Percentiles rank a stretch among this genome's conserved stretches.
Evolutionary conservation across 768 basidiomycete species (phyloP).

Genomic region (Pleurotus eryngii): DNA sequence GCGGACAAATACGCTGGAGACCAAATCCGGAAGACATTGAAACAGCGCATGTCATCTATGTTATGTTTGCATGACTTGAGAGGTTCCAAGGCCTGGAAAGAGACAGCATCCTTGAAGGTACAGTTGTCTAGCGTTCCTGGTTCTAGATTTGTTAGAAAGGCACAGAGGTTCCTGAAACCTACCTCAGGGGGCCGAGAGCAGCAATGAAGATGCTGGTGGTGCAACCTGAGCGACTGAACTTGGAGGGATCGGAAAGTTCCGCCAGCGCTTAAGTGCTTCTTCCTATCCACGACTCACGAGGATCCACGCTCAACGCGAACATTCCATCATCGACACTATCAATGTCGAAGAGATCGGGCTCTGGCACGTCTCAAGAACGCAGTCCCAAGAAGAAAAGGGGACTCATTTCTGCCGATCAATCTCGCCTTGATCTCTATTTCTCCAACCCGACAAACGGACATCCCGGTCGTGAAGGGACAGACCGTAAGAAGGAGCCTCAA

Average conservation of each 20-base stretch:
- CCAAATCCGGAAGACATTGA: background rate
- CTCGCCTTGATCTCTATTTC: conserved; percentile 25
- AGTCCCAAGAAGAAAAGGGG: conserved; percentile 2
- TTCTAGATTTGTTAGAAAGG: background rate
- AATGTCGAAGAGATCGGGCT: background rate
- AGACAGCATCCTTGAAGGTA: background rate
- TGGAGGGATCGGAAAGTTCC: background rate
- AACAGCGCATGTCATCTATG: conserved; percentile 6
- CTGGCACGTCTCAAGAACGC: background rate
- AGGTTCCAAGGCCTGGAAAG: background rate
- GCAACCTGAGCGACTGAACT: too few species aligned
- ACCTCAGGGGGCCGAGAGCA: background rate
- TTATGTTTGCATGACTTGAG: background rate
- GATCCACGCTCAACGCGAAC: background rate
- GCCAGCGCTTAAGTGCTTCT: background rate
- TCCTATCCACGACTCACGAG: background rate
- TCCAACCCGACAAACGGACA: conserved; percentile 16
- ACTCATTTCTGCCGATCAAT: conserved; percentile 15
- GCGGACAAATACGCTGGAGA: background rate
- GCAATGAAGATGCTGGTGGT: too few species aligned
- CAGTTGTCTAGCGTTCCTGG: background rate
- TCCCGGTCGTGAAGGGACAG: background rate
- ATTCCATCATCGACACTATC: background rate
- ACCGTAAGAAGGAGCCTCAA: background rate
- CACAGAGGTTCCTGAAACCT: background rate